phyloP scores from a whole-genome alignment of 2,329 filamentous ascomycete species.

The Sporothrix euskadiensis region DNA sequence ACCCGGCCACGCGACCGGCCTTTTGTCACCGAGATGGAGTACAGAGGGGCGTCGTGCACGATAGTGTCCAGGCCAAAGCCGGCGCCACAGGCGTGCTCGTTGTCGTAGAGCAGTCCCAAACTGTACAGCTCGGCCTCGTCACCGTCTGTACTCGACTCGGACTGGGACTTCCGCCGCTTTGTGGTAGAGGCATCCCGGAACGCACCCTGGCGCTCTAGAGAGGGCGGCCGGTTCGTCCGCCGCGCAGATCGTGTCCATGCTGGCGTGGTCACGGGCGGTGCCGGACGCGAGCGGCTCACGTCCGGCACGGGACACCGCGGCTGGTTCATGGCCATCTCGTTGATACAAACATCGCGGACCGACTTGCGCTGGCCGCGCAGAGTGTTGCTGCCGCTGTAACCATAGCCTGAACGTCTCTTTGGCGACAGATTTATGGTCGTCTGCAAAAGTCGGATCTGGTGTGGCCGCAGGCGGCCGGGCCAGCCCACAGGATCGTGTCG shows the following conservation, averaged over 20 bases:
- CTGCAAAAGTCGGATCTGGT: conserved; percentile 18
- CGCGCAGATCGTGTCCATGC: neutral
- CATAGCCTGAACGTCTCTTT: neutral
- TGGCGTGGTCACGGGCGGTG: neutral
- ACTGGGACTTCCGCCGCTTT: conserved; percentile 34
- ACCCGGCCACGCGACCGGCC: conserved; percentile 37
- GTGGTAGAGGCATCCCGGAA: conserved; percentile 47
- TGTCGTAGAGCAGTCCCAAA: conserved; percentile 49
- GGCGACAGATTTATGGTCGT: neutral
- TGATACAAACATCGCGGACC: conserved; percentile 7
- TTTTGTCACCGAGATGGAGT: conserved; percentile 37
- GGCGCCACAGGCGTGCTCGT: conserved; percentile 41
- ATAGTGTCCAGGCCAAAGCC: conserved; percentile 47
- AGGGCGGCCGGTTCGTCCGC: conserved; percentile 39
- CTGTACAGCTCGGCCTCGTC: conserved; percentile 47
- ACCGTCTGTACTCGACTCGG: neutral
- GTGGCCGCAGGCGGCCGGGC: neutral
- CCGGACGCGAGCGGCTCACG: neutral
- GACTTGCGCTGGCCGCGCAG: conserved; percentile 4
- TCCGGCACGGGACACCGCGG: neutral
- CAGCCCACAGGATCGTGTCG: neutral
- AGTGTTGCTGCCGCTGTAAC: neutral
- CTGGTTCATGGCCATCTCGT: neutral
- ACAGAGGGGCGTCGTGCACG: conserved; percentile 43
- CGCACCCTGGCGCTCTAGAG: conserved; percentile 50